Evolutionary conservation across 2,329 filamentous ascomycete species (phyloP).

Genomic region (Fusarium pseudograminearum): DNA sequence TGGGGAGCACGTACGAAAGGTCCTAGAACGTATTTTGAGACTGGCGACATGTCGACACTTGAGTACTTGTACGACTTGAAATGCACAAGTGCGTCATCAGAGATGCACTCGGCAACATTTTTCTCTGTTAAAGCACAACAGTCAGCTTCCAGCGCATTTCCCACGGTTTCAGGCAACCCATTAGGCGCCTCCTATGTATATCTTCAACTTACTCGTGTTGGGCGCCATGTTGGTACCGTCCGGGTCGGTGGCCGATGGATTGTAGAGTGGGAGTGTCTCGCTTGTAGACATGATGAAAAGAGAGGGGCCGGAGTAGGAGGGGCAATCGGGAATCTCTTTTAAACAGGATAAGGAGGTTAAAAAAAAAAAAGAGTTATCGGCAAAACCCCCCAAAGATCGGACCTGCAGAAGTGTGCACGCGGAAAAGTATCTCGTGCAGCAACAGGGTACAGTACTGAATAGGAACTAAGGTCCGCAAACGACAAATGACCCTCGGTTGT

Average conservation of each 20-base stretch:
- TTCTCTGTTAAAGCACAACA: slow-evolving; percentile 47
- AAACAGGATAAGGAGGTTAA: slow-evolving; percentile 31
- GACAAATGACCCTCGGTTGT: slow-evolving; percentile 18
- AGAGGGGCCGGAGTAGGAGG: slow-evolving; percentile 45
- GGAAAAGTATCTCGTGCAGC: slow-evolving; percentile 16
- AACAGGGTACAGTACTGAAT: slow-evolving; percentile 8
- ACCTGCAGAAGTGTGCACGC: slow-evolving; percentile 30
- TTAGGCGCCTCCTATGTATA: neutral
- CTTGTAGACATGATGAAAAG: slow-evolving; percentile 49
- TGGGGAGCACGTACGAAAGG: slow-evolving; percentile 80
- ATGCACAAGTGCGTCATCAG: slow-evolving; percentile 89
- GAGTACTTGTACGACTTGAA: slow-evolving; percentile 98
- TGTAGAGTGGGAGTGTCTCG: slow-evolving; percentile 52
- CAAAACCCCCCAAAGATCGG: slow-evolving; percentile 27
- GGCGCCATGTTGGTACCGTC: slow-evolving; percentile 51
- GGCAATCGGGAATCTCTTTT: slow-evolving; percentile 42
- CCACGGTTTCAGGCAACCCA: neutral
- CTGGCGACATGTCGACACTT: slow-evolving; percentile 92
- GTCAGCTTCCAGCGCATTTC: slow-evolving; percentile 12
- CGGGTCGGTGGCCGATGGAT: slow-evolving; percentile 45
- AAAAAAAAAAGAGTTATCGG: slow-evolving; percentile 39
- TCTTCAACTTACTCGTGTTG: slow-evolving; percentile 49
- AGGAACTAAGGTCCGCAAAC: slow-evolving; percentile 11
- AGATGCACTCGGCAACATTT: slow-evolving; percentile 79
- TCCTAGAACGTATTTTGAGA: slow-evolving; percentile 92